Evolutionary conservation across 768 basidiomycete species (phyloP), one percentile per base, ranked within the genome.

Genomic region (Neoboletus magnificus): DNA sequence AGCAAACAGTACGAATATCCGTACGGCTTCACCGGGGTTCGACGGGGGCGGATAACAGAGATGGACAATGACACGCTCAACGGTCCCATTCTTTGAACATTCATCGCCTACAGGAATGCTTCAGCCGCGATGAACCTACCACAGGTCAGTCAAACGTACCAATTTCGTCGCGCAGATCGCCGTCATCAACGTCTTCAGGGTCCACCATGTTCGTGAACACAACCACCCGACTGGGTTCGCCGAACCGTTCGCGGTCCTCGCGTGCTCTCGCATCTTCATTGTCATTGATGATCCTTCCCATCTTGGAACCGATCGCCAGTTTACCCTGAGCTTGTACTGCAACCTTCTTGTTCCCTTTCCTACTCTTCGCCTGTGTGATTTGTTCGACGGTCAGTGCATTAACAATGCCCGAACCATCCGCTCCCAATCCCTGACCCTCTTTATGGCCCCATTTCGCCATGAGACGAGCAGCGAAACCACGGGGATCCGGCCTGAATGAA

Each of bases 401-500:
- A 42, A 95, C 84, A 43, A 98, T 95, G 2, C 94, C 94, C 2
- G 81, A 79, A 9, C 86, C 90, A 56, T 90, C 84, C 0, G 81
- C 86, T 33, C 96, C 96, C 1, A 98, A 79, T 11, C 95, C 95
- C 72, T 93, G 87, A 1, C 96, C 96, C 68, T 92, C 91, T 68
- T 91, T 89, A 68, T 97, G 93, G 0, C 95, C 95, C 91, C 90
- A 95, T 74, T 94, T 97, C 3, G 90, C 91, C 93, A 97, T 96
- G 62, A 96, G 68, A 33, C 90, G 86, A 13, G 86, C 86, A 32
- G 92, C 92, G 62, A 95, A 93, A 13, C 81, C 82, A 52, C 84
- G 86, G 0, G 85, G 83, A 58, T 90, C 84, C 37, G 83, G 76
- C 51, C 80, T 79, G 23, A 40, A 47, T 41, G 27, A 37, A 3